A percentile compares a stretch with the other conserved stretches of the same genome.
phyloP scores from a whole-genome alignment of 83 land plant species.

The Diphasiastrum complanatum region DNA sequence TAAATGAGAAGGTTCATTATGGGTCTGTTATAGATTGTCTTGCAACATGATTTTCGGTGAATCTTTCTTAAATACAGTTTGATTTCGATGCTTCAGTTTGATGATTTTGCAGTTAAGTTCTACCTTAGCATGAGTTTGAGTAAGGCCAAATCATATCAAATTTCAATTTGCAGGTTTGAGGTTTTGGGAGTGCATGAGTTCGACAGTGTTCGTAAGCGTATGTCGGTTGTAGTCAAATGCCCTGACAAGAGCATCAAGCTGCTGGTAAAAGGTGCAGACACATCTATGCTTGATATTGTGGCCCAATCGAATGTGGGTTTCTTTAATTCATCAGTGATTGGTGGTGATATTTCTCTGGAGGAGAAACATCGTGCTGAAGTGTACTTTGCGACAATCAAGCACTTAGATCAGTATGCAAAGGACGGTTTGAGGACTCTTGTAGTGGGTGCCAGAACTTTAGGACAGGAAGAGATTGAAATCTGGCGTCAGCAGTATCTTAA shows the following conservation, averaged over 20 bases:
- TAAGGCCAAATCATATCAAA: not conserved
- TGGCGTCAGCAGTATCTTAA: slow-evolving; percentile 64
- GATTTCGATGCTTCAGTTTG: not conserved
- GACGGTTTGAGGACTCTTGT: slow-evolving; percentile 85
- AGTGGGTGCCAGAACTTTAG: slow-evolving; percentile 57
- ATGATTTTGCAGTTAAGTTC: not conserved
- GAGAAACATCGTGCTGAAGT: slow-evolving; percentile 1
- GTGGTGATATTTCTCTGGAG: slow-evolving; percentile 5
- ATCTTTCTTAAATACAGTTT: too few species aligned
- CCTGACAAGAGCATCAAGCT: slow-evolving; percentile 71
- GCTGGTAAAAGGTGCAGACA: slow-evolving; percentile 91
- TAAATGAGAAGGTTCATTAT: too few species aligned
- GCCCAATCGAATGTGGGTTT: slow-evolving; percentile 14
- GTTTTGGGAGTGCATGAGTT: slow-evolving; percentile 92
- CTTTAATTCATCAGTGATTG: not conserved
- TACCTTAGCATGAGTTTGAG: not conserved
- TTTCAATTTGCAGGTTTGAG: slow-evolving; percentile 51
- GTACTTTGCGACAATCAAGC: slow-evolving; percentile 40
- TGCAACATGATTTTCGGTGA: too few species aligned
- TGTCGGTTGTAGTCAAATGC: slow-evolving; percentile 82
- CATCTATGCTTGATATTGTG: slow-evolving; percentile 57
- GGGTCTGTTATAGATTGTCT: too few species aligned
- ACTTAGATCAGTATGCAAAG: slow-evolving; percentile 60
- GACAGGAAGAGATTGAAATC: slow-evolving; percentile 47
- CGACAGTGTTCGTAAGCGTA: slow-evolving; percentile 93